A percentile compares a stretch with the other conserved stretches of the same genome.
Conservation (phyloP, 2,329 filamentous ascomycete species). For the Aspergillus tamarii region DNA sequence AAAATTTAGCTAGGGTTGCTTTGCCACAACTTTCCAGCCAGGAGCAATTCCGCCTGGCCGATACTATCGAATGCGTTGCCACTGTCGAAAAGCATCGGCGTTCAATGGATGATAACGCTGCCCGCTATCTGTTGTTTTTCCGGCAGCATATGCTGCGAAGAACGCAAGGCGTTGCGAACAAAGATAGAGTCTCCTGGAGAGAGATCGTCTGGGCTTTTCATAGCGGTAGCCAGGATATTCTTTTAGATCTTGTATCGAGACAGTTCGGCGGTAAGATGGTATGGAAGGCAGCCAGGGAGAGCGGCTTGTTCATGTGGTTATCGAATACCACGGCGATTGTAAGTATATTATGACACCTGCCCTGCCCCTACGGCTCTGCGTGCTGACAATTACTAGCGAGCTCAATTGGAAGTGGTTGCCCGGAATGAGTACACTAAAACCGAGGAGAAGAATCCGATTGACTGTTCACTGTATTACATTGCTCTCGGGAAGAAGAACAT, state of each 20-base stretch:
- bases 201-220: conserved; percentile 52
- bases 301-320: conserved; percentile 95
- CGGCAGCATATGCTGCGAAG: conserved; percentile 75
- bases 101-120: conserved; percentile 88
- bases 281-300: conserved; percentile 84
- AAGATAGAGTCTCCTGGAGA: conserved; percentile 64
- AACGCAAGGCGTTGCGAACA: conserved; percentile 60
- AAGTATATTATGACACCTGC: conserved; percentile 38
- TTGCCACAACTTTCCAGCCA: conserved; percentile 79
- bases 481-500: conserved; percentile 89
- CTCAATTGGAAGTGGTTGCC: conserved; percentile 87
- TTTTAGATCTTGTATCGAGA: conserved; percentile 77
- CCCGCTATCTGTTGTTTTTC: conserved; percentile 85
- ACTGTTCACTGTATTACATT: conserved; percentile 89
- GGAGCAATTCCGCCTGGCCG: conserved; percentile 82
- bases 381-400: conserved; percentile 53
- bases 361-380: not conserved
- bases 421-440: conserved; percentile 90
- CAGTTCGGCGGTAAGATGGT: conserved; percentile 79
- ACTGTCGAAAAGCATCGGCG: conserved; percentile 83
- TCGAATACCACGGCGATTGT: conserved; percentile 76
- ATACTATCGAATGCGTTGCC: conserved; percentile 82
- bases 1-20: conserved; percentile 73
- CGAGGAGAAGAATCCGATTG: conserved; percentile 84
- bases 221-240: conserved; percentile 74